Base-by-base conservation (phyloP, 2,329 filamentous ascomycete genomes). In the Fusarium tupiense region DNA sequence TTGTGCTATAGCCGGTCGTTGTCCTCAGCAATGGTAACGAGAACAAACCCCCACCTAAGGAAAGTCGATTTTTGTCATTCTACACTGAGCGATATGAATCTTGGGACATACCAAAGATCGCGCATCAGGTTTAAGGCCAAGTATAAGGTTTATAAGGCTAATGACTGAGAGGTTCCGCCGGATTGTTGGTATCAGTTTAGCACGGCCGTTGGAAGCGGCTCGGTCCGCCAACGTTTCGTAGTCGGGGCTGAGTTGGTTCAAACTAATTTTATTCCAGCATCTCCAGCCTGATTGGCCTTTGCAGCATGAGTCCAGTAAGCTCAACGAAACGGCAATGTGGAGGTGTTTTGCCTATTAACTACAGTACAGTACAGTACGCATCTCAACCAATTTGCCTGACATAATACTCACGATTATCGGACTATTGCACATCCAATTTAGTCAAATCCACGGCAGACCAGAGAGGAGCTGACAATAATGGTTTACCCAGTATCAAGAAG, bases 391-490 rank as follows among this genome's bases (percentile, higher is more conserved):
- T 26, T 24, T 8, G 9, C 13, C 13, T 3, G 13, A 29, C 6
- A 47, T 19, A 47, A 8, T 6, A 2, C 7, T 24, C 8, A 20
- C 19, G 3, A 9, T 9, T 19, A 26, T 13, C 8, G 6, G 16
- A 5, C 8, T 19, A 20, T 20, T 46, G 12, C 17, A 46, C 4
- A 5, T 46, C 5, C 11, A n/a, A n/a, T 0, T 9, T 26, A 9
- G 5, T 20, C 43, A 5, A 26, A 26, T 13, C 20, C 17, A 26
- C 14, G 12, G 24, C 5, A 14, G 17, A n/a, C 2, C 13, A 41
- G 22, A n/a, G 22, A 16, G 40, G 2, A 10, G 24, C 12, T 8
- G 7, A 3, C 6, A 1, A 14, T 4, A 6, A 4, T 19, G 4
- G 16, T 24, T 24, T 12, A 11, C 16, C 10, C 5, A 12, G 43